Percentiles rank a stretch among this genome's conserved stretches.
Evolutionary conservation across 768 basidiomycete genomes (phyloP).

Genomic region (Pleurotus giganteus): DNA sequence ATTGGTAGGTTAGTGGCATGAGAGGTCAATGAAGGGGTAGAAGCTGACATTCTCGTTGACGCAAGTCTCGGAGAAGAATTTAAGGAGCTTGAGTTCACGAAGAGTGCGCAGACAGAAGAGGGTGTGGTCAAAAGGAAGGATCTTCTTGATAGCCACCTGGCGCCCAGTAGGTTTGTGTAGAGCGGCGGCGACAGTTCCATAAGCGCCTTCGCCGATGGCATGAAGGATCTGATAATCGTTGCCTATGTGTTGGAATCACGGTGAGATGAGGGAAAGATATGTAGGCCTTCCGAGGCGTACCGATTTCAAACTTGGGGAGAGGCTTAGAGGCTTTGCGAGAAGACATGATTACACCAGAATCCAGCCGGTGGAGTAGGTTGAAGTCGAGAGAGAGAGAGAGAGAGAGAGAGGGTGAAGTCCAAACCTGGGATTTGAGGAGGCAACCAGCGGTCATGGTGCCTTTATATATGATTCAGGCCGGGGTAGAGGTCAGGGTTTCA

Average conservation of each 20-base stretch:
- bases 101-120: slow-evolving; percentile 88
- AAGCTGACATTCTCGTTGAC: slow-evolving; percentile 75
- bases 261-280: slow-evolving; percentile 2
- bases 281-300: slow-evolving; percentile 40
- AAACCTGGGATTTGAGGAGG: slow-evolving; percentile 23
- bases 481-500: neutral
- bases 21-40: neutral
- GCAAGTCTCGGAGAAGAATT: slow-evolving; percentile 78
- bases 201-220: slow-evolving; percentile 82
- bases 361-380: slow-evolving; percentile 42
- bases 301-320: slow-evolving; percentile 72
- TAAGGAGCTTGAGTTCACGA: slow-evolving; percentile 87
- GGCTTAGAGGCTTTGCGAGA: slow-evolving; percentile 61
- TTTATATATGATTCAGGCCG: slow-evolving; percentile 5
- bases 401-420: slow-evolving; percentile 25
- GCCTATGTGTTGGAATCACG: slow-evolving; percentile 34
- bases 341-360: slow-evolving; percentile 36
- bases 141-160: slow-evolving; percentile 94
- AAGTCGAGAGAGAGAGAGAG: slow-evolving; percentile 20
- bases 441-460: slow-evolving; percentile 2
- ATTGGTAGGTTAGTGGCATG: neutral
- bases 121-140: slow-evolving; percentile 92
- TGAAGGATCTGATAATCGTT: slow-evolving; percentile 74
- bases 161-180: slow-evolving; percentile 77
- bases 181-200: slow-evolving; percentile 89